Conservation (phyloP, 1,139 yeast species). For the Pneumocystis canis region DNA sequence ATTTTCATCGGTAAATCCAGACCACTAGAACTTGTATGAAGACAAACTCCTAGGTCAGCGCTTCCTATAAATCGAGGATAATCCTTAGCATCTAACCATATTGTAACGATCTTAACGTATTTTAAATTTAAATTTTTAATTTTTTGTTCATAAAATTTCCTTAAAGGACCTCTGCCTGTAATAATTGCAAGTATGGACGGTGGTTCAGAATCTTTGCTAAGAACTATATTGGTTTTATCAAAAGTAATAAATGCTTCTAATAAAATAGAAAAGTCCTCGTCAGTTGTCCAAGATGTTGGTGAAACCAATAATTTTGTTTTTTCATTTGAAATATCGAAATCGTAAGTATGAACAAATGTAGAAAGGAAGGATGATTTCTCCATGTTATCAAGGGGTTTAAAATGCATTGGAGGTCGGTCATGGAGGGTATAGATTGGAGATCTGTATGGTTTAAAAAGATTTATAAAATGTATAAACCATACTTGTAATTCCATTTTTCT, state of each 20-base stretch:
- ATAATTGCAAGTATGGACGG: conserved; percentile 53
- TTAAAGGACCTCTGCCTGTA: conserved; percentile 91
- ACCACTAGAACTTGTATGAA: conserved; percentile 86
- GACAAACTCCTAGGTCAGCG: conserved; percentile 79
- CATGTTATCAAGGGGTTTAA: conserved; percentile 35
- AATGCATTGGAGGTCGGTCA: conserved; percentile 62
- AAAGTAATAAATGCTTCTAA: conserved; percentile 53
- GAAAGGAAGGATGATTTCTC: neutral
- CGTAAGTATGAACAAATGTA: neutral
- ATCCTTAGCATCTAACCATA: conserved; percentile 68
- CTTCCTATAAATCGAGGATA: conserved; percentile 62
- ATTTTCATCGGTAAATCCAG: conserved; percentile 95
- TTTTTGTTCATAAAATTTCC: conserved; percentile 33
- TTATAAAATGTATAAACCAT: conserved; percentile 23
- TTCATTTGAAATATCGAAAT: neutral
- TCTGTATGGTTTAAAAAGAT: neutral
- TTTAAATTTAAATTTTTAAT: conserved; percentile 17
- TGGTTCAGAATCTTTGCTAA: conserved; percentile 6
- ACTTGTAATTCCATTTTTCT: conserved; percentile 3
- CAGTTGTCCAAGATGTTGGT: conserved; percentile 90
- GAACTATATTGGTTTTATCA: conserved; percentile 28
- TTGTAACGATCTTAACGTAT: conserved; percentile 42
- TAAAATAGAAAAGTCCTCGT: conserved; percentile 67
- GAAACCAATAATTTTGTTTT: conserved; percentile 39
- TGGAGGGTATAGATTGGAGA: conserved; percentile 28